These are phyloP conservation scores for Echium plantagineum DNA, from an alignment of 257 asterid genomes.

Conservation along the genomic window DNA sequence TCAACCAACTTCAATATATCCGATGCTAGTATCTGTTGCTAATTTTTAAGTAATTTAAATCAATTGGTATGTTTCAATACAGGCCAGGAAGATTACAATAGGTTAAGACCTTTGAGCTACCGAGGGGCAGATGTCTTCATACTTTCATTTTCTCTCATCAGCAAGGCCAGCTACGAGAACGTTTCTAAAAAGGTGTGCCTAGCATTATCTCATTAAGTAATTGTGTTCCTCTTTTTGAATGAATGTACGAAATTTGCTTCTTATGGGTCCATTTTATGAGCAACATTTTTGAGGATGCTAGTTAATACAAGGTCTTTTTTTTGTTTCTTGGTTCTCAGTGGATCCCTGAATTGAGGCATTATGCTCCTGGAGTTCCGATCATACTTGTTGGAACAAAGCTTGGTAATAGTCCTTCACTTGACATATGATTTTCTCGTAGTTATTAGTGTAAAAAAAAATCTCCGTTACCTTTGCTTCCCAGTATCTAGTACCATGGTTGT, in stretches of 20 bases:
- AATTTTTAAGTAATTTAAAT: background rate
- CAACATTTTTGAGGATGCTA: slow-evolving; percentile 8
- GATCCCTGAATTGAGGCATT: slow-evolving; percentile 92
- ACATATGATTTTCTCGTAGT: slow-evolving; percentile 4
- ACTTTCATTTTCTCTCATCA: slow-evolving; percentile 81
- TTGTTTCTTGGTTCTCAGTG: slow-evolving; percentile 43
- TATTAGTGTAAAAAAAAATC: background rate
- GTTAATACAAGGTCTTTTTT: background rate
- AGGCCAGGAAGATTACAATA: slow-evolving; percentile 90
- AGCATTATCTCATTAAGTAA: background rate
- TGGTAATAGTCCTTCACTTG: slow-evolving; percentile 40
- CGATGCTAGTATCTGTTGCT: slow-evolving; percentile 10
- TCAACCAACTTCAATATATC: slow-evolving; percentile 4
- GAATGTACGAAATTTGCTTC: background rate
- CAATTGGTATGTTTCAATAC: slow-evolving; percentile 10
- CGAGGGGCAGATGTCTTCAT: slow-evolving; percentile 94
- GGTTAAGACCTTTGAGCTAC: slow-evolving; percentile 81
- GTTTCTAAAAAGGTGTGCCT: slow-evolving; percentile 51
- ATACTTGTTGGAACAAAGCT: slow-evolving; percentile 94
- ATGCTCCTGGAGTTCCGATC: slow-evolving; percentile 84
- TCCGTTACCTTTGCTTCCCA: too few species aligned
- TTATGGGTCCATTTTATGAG: background rate
- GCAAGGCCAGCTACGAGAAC: slow-evolving; percentile 88
- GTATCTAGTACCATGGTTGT: too few species aligned
- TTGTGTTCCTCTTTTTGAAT: background rate